Percentiles rank a stretch among this genome's conserved stretches.
These are phyloP conservation scores for Adenanthera pavonina DNA, from an alignment of 306 rosid genomes.

Conservation along the genomic window DNA sequence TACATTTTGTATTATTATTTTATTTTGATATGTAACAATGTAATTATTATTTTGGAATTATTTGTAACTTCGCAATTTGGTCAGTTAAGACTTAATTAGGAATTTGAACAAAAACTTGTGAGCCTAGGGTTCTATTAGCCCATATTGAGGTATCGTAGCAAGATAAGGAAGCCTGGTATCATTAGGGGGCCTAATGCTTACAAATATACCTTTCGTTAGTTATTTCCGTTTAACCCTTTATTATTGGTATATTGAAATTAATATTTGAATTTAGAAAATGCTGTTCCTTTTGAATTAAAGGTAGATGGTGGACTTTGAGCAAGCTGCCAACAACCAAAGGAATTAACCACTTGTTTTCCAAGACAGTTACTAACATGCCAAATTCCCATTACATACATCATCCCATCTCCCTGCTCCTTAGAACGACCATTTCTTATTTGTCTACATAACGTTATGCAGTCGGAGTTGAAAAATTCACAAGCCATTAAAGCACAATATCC, in stretches of 20 bases:
- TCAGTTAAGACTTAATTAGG: not conserved
- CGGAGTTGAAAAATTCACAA: not conserved
- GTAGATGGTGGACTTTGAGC: slow-evolving; percentile 11
- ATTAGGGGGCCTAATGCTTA: not conserved
- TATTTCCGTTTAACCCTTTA: not conserved
- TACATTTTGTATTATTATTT: not conserved
- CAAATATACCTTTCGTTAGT: not conserved
- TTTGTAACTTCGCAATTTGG: not conserved
- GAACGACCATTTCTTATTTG: not conserved
- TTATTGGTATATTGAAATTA: not conserved
- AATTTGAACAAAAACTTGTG: not conserved
- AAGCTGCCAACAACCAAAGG: slow-evolving; percentile 8
- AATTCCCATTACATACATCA: slow-evolving; percentile 16
- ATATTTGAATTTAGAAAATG: not conserved
- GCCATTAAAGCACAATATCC: not conserved
- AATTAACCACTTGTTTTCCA: slow-evolving; percentile 3
- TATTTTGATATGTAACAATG: not conserved
- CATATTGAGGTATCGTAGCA: not conserved
- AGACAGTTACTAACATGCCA: slow-evolving; percentile 17
- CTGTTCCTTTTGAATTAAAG: not conserved
- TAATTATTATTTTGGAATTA: not conserved
- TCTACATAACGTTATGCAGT: not conserved
- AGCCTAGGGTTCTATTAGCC: not conserved
- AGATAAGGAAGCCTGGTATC: not conserved
- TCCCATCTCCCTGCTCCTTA: not conserved